Percentiles rank a stretch among this genome's conserved stretches.
Evolutionary conservation across 768 basidiomycete species (phyloP).

Genomic region (Suillus brevipes): DNA sequence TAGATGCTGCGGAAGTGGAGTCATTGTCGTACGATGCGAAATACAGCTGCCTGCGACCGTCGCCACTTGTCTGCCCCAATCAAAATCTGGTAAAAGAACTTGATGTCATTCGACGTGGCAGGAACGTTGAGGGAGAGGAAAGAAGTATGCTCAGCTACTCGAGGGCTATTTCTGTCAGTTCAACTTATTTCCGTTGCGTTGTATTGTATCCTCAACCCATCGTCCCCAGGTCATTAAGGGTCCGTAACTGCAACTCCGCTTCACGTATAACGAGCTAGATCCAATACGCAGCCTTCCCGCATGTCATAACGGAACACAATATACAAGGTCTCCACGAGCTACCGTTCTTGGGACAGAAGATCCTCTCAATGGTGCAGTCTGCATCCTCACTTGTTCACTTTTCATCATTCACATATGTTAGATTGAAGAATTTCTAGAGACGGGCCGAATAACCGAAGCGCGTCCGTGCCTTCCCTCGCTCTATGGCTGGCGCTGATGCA

Average conservation of each 20-base stretch:
- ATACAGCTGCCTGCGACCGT: slow-evolving; percentile 62
- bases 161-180: slow-evolving; percentile 66
- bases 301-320: slow-evolving; percentile 38
- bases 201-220: slow-evolving; percentile 9
- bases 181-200: neutral
- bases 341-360: slow-evolving; percentile 53
- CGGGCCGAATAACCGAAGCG: slow-evolving; percentile 59
- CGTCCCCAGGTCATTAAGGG: slow-evolving; percentile 48
- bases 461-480: slow-evolving; percentile 35
- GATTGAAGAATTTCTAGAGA: slow-evolving; percentile 63
- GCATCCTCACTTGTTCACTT: neutral
- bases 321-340: slow-evolving; percentile 40
- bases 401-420: slow-evolving; percentile 24
- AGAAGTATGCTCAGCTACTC: slow-evolving; percentile 72
- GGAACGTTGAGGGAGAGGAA: slow-evolving; percentile 67
- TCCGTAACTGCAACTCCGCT: slow-evolving; percentile 15
- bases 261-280: slow-evolving; percentile 1
- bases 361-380: slow-evolving; percentile 45
- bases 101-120: slow-evolving; percentile 52
- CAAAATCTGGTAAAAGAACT: slow-evolving; percentile 62
- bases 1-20: slow-evolving; percentile 17
- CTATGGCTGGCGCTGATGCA: neutral
- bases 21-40: slow-evolving; percentile 32
- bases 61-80: slow-evolving; percentile 70
- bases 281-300: slow-evolving; percentile 46